Evolutionary conservation across 2,329 filamentous ascomycete species (phyloP).

Genomic region (Fusarium chaquense): DNA sequence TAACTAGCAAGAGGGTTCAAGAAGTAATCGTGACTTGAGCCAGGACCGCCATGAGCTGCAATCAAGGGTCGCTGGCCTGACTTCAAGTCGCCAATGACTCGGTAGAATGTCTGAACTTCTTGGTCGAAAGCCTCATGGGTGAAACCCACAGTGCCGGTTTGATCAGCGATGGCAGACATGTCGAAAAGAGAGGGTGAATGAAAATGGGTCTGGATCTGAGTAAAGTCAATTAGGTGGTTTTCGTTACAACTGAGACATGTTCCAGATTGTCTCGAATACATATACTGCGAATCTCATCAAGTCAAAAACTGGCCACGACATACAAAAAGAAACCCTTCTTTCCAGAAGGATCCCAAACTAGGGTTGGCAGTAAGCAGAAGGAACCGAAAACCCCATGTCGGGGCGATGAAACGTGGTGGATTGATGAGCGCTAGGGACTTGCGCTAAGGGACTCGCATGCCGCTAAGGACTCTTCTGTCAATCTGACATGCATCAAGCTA

Average conservation of each 20-base stretch:
- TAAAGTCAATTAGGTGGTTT: neutral
- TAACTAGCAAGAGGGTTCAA: conserved; percentile 3
- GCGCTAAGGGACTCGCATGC: conserved; percentile 13
- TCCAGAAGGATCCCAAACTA: neutral
- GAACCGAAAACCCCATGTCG: conserved; percentile 7
- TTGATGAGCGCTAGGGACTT: conserved; percentile 1
- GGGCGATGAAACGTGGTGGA: no score
- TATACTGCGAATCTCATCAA: neutral
- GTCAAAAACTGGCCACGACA: neutral
- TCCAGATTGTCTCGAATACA: neutral
- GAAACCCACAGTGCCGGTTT: conserved; percentile 9
- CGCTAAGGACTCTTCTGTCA: conserved; percentile 9
- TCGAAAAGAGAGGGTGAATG: neutral
- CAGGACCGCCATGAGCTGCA: conserved; percentile 10
- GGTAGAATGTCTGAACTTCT: conserved; percentile 7
- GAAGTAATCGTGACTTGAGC: conserved; percentile 17
- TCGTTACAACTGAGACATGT: neutral
- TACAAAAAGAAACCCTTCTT: neutral
- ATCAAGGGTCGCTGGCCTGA: conserved; percentile 14
- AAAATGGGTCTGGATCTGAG: neutral
- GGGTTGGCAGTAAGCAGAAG: conserved; percentile 5
- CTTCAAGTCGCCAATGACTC: conserved; percentile 10
- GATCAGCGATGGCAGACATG: neutral
- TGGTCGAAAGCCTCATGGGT: conserved; percentile 8
- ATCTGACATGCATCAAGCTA: conserved; percentile 12